phyloP scores from a whole-genome alignment of 129 eudicot genomes.

The Gnaphalium uliginosum region DNA sequence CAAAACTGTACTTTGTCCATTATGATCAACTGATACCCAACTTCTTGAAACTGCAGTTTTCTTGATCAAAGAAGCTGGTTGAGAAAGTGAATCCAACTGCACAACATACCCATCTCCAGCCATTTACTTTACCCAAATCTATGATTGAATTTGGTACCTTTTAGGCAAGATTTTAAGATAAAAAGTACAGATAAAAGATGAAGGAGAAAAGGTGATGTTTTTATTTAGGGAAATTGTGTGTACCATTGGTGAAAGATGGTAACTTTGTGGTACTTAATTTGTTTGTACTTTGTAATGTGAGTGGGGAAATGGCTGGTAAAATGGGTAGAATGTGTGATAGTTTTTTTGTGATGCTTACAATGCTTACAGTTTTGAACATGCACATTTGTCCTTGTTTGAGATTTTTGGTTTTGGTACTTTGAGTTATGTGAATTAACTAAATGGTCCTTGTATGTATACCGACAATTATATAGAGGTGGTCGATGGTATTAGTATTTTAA shows the following conservation, averaged over 20 bases:
- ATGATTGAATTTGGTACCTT: not conserved
- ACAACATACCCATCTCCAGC: slow-evolving; percentile 42
- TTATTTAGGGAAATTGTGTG: slow-evolving; percentile 17
- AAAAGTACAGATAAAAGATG: not conserved
- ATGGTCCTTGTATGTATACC: not conserved
- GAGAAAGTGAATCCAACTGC: slow-evolving; percentile 39
- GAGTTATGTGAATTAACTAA: not conserved
- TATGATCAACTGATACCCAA: slow-evolving; percentile 62
- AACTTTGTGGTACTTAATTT: slow-evolving; percentile 19
- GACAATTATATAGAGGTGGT: not conserved
- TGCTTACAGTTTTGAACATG: slow-evolving; percentile 1
- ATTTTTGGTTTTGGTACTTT: slow-evolving; percentile 10
- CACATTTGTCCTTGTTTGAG: not conserved
- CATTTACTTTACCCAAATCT: slow-evolving; percentile 19
- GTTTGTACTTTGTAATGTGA: slow-evolving; percentile 1
- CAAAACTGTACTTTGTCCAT: slow-evolving; percentile 63
- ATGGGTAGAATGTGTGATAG: slow-evolving; percentile 24
- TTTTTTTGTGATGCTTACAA: slow-evolving; percentile 32
- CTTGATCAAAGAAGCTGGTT: slow-evolving; percentile 49
- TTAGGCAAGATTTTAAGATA: not conserved
- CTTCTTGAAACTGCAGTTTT: slow-evolving; percentile 66
- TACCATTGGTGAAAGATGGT: slow-evolving; percentile 32
- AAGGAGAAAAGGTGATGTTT: not conserved
- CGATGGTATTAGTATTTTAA: not conserved
- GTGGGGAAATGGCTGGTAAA: slow-evolving; percentile 32